Base-by-base conservation (phyloP, 225 moss, liverwort and hornwort genomes). In the Bryoerythrophyllum caledonicum region DNA sequence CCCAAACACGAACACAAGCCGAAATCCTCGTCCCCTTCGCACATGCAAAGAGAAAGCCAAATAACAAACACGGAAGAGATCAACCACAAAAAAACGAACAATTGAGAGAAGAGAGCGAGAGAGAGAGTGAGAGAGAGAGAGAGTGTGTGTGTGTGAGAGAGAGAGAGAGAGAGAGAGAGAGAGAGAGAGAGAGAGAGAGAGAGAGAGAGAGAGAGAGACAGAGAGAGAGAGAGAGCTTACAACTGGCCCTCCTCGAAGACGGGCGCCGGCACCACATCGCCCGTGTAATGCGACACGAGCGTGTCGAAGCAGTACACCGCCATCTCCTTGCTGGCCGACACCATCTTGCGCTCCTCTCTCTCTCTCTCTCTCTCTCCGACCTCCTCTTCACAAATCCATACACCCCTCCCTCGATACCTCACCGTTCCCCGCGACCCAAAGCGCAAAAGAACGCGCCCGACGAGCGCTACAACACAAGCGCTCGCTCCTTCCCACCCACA, bases 291-390 rank as follows among this genome's bases (percentile, higher is more conserved):
- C 21, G 97, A 88, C 58, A 99, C 90, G 72, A 99, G 72, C 64
- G 97, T 99, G 76, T 99, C 97, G 76, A 99, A 99, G 83, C 97
- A 99, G 79, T 99, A 99, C 24, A 89, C 89, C 49, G 93, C 94
- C 97, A 99, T 99, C 87, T 99, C 97, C 85, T 95, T 99, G 76
- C 88, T 93, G 37, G 97, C 97, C 41, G 89, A 90, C 85, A 91
- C 89, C 97, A 94, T 95, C 80, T 55, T 83, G 77, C 4, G 75
- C 24, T n/a, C n/a, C n/a, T n/a, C n/a, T n/a, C n/a, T n/a, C n/a
- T n/a, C n/a, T n/a, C n/a, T n/a, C n/a, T n/a, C n/a, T n/a, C n/a
- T n/a, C 52, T 68, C 28, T 32, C 53, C 60, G 62, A 49, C 48
- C 48, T 6, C 19, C 20, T 70, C 73, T 67, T 21, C 46, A 71